Evolutionary conservation across 352 stramenopile species (phyloP).

Genomic region (Pythium graminicola): DNA sequence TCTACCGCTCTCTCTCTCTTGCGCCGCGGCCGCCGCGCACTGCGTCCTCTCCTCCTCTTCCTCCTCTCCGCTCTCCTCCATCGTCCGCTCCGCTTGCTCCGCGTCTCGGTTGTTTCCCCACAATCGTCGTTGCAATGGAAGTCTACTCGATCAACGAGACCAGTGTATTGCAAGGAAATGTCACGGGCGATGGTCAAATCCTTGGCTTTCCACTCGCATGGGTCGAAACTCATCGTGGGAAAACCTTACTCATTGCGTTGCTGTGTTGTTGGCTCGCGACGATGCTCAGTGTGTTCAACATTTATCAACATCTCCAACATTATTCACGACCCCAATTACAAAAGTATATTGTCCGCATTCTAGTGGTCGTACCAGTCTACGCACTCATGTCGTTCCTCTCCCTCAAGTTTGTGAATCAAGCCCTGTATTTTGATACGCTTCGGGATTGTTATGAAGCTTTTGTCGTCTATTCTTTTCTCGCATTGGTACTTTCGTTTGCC

Average conservation of each 20-base stretch:
- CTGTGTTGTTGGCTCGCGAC: slow-evolving; percentile 48
- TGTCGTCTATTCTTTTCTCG: slow-evolving; percentile 90
- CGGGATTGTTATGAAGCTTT: slow-evolving; percentile 91
- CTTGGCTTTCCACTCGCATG: slow-evolving; percentile 58
- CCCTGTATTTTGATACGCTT: slow-evolving; percentile 82
- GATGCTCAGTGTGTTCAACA: slow-evolving; percentile 73
- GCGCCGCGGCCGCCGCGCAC: no score
- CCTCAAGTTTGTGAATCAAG: slow-evolving; percentile 71
- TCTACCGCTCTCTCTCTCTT: background rate
- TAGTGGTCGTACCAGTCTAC: slow-evolving; percentile 85
- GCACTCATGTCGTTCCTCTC: slow-evolving; percentile 76
- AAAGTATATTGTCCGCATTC: slow-evolving; percentile 86
- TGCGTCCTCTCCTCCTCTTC: background rate
- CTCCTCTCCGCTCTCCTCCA: background rate
- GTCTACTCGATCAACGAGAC: slow-evolving; percentile 54
- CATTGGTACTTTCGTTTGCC: slow-evolving; percentile 84
- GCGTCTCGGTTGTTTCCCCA: background rate
- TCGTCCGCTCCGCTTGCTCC: background rate
- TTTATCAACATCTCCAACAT: slow-evolving; percentile 79
- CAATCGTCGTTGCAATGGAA: slow-evolving; percentile 3
- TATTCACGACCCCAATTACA: slow-evolving; percentile 80
- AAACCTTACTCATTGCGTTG: slow-evolving; percentile 51
- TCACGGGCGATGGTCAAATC: slow-evolving; percentile 50
- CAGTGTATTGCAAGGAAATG: slow-evolving; percentile 55
- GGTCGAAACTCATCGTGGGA: slow-evolving; percentile 60